A percentile compares a stretch with the other conserved stretches of the same genome.
phyloP scores from a whole-genome alignment of 495 filamentous ascomycete species.

The Elasticomyces elasticus region DNA sequence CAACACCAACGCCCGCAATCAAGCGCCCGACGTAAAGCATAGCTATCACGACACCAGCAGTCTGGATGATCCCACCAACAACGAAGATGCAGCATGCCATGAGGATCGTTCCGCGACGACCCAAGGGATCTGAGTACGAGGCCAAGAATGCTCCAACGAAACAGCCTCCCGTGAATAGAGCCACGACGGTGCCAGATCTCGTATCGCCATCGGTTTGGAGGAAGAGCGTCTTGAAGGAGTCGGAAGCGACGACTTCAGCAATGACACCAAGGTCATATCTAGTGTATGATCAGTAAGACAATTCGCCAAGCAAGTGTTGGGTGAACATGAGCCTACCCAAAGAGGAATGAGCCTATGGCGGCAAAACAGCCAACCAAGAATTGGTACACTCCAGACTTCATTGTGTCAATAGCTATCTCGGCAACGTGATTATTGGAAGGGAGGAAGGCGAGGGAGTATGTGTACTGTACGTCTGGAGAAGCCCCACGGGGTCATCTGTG shows the following conservation, averaged over 20 bases:
- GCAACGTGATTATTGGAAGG: too few relatives aligned
- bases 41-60: slow-evolving; percentile 28
- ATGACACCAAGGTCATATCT: slow-evolving; percentile 31
- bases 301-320: too few relatives aligned
- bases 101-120: slow-evolving; percentile 33
- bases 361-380: slow-evolving; percentile 24
- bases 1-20: slow-evolving; percentile 32
- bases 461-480: not conserved
- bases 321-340: slow-evolving; percentile 17
- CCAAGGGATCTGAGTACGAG: slow-evolving; percentile 18
- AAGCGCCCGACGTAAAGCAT: slow-evolving; percentile 34
- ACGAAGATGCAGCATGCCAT: slow-evolving; percentile 34
- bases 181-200: slow-evolving; percentile 31
- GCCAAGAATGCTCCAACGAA: slow-evolving; percentile 24
- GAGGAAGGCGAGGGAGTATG: too few relatives aligned
- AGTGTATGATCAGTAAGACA: too few relatives aligned
- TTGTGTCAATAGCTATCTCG: slow-evolving; percentile 1
- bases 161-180: slow-evolving; percentile 34
- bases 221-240: slow-evolving; percentile 25
- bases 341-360: slow-evolving; percentile 21
- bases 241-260: slow-evolving; percentile 32
- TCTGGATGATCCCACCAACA: slow-evolving; percentile 36
- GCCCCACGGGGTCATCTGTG: not conserved
- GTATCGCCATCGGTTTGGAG: slow-evolving; percentile 18
- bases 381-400: slow-evolving; percentile 21